A percentile compares a stretch with the other conserved stretches of the same genome.
phyloP scores from a whole-genome alignment of 73 alveolate genomes.

The Effrenium voratum region DNA sequence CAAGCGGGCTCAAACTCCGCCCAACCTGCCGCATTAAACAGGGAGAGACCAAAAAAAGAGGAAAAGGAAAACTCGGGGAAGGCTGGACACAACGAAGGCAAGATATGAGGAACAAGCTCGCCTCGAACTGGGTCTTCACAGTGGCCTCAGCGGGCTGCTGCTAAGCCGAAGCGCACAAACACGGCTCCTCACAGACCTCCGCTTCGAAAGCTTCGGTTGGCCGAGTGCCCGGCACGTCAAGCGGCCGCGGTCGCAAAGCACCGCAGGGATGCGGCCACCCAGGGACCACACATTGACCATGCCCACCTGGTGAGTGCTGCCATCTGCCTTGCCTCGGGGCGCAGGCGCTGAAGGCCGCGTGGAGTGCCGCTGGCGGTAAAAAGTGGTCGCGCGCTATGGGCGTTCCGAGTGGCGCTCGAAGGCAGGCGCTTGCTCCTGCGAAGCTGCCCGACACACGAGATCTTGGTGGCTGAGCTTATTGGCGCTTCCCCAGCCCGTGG shows the following conservation, averaged over 20 bases:
- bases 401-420: slow-evolving; percentile 15
- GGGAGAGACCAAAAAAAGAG: background rate
- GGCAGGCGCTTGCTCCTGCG: slow-evolving; percentile 71
- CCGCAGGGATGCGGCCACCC: slow-evolving; percentile 84
- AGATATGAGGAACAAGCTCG: background rate
- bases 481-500: no score
- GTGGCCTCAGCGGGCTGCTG: background rate
- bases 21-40: slow-evolving; percentile 45
- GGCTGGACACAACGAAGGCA: background rate
- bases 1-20: slow-evolving; percentile 87
- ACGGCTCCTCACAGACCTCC: no score
- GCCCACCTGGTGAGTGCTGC: slow-evolving; percentile 80
- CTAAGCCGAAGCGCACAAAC: no score
- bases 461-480: no score
- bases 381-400: no score
- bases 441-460: no score
- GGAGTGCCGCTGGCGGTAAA: no score
- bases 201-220: background rate
- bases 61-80: background rate
- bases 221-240: slow-evolving; percentile 33
- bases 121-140: slow-evolving; percentile 91
- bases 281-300: slow-evolving; percentile 51
- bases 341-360: no score
- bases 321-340: slow-evolving; percentile 55
- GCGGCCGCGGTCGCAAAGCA: slow-evolving; percentile 88